Base-by-base conservation (phyloP, 306 rosid species). In the Corylus americana region DNA sequence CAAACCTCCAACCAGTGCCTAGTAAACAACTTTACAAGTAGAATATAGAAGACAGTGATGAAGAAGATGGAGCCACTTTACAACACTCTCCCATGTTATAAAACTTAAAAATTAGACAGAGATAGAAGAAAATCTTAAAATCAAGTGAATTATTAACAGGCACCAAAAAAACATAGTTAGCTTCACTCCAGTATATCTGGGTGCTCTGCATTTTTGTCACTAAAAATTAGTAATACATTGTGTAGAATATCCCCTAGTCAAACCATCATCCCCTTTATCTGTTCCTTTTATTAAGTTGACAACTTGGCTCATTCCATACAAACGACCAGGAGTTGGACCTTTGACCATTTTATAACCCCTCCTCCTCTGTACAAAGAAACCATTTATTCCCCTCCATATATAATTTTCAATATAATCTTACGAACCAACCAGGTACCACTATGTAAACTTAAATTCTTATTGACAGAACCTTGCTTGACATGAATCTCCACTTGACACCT, bases 1-100 rank as follows among this genome's bases (percentile, higher is more conserved):
- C 22, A 76, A 66, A 50, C 67, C 44, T 69, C 61, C 8, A 47
- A 35, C 75, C 66, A 70, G 73, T 77, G 76, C 39, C 68, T 31
- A 78, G 53, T 42, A 42, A 42, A 42, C 80, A 42, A 54, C 42
- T 20, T 64, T 17, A 37, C 47, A 11, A 59, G 73, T 25, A 61
- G 12, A 53, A 76, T 62, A 25, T 20, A 50, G 44, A 31, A 12
- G 47, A 25, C n/a, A 50, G 29, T 17, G 12, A 29, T 59, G 55
- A 68, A 39, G 14, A 64, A 64, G 71, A 67, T 42, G 51, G 20
- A 68, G 29, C 27, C 72, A 68, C 50, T 42, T 42, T 4, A 42
- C 72, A 68, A 42, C 25, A 48, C 72, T 16, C 47, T 13, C 71
- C 50, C 50, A 29, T 37, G 49, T 73, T 39, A 59, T 31, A 12